Evolutionary conservation across 1,284 basidiomycete species (phyloP).

Genomic region (Boletellus deceptivus): DNA sequence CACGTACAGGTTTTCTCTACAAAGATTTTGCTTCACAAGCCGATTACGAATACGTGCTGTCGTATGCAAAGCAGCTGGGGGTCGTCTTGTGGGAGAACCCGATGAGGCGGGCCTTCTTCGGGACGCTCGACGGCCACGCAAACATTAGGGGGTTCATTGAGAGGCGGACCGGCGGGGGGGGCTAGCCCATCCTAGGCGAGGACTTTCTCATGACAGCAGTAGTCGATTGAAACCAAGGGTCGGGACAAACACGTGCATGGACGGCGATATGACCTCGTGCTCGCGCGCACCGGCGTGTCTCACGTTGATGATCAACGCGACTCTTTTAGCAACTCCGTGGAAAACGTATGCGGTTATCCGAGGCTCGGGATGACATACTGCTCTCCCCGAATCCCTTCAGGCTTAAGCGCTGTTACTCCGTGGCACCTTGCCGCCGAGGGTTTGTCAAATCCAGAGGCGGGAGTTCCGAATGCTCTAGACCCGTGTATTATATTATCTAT

Average conservation of each 20-base stretch:
- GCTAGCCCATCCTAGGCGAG: constrained; percentile 13
- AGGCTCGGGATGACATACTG: constrained; percentile 17
- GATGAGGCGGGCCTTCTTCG: constrained; percentile 78
- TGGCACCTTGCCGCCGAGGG: constrained; percentile 1
- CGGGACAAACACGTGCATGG: too few relatives aligned
- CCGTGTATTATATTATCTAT: background rate
- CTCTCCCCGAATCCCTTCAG: background rate
- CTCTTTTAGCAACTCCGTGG: constrained; percentile 1
- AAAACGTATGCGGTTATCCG: constrained; percentile 2
- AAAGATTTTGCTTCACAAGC: constrained; percentile 82
- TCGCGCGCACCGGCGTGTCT: constrained; percentile 2
- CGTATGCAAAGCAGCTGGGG: constrained; percentile 81
- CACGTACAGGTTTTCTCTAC: constrained; percentile 76
- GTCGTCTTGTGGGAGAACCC: constrained; percentile 80
- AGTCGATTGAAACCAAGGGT: constrained; percentile 1
- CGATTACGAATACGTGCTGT: constrained; percentile 84
- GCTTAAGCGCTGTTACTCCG: constrained; percentile 9
- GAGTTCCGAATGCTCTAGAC: background rate
- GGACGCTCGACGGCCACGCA: constrained; percentile 74
- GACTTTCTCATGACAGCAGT: constrained; percentile 4
- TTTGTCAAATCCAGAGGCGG: background rate
- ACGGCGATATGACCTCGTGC: background rate
- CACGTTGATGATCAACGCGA: constrained; percentile 18
- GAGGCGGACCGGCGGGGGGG: constrained; percentile 46
- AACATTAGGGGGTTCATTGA: constrained; percentile 81